Percentiles rank a stretch among this genome's conserved stretches.
These are phyloP conservation scores for Colletotrichum siamense DNA, from an alignment of 2,329 filamentous ascomycete species.

Conservation along the genomic window DNA sequence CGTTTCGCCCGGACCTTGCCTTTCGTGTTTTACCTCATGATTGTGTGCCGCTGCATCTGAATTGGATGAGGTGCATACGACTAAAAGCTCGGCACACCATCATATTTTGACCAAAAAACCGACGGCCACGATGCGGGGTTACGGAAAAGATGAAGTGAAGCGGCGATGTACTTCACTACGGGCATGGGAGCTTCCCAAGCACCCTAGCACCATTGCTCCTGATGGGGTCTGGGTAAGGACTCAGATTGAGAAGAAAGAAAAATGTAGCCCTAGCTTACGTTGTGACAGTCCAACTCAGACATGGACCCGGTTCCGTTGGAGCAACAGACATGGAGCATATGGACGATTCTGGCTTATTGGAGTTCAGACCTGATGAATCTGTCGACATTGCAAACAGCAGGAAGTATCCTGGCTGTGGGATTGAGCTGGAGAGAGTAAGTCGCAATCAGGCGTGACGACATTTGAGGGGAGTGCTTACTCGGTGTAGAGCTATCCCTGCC, in stretches of 20 bases:
- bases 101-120: neutral
- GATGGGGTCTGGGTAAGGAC: constrained; percentile 42
- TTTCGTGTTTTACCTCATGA: neutral
- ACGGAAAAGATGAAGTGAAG: constrained; percentile 32
- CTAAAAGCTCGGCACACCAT: neutral
- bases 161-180: constrained; percentile 43
- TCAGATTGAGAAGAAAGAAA: neutral
- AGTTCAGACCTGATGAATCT: constrained; percentile 40
- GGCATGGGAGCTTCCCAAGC: constrained; percentile 54
- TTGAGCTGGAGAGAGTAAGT: constrained; percentile 32
- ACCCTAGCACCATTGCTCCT: constrained; percentile 50
- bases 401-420: constrained; percentile 38
- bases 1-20: neutral
- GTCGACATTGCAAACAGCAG: constrained; percentile 38
- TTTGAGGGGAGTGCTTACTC: neutral
- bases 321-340: constrained; percentile 37
- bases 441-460: neutral
- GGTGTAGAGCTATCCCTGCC: constrained; percentile 29
- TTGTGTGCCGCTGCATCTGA: neutral
- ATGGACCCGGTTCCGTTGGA: constrained; percentile 17
- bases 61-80: neutral
- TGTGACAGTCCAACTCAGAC: constrained; percentile 11
- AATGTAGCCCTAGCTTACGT: neutral
- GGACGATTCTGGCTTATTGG: constrained; percentile 41
- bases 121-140: constrained; percentile 25